Base-by-base conservation (phyloP, 345 rosid genomes). In the Eucalyptus fibrosa region DNA sequence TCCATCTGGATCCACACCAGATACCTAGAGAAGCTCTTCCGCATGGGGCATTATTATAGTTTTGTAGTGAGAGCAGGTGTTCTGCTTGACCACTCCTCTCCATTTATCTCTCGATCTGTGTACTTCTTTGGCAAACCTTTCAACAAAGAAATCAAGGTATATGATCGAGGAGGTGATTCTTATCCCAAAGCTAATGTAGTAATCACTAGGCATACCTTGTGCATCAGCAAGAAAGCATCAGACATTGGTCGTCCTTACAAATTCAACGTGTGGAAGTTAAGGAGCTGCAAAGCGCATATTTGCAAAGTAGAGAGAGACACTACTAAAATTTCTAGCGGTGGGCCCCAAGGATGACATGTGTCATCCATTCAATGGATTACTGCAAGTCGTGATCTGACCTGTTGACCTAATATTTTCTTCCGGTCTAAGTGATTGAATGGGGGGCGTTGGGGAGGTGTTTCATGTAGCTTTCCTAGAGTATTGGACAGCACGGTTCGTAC, bases 51-150 rank as follows among this genome's bases (percentile, higher is more conserved):
- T 59, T 0, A 59, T 59, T 26, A 12, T 59, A 0, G 7, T 59
- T 59, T 59, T 26, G 65, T 5, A 26, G 65, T 2, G n/a, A 59
- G n/a, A 59, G 65, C 8, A 24, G 14, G 30, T 11, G 15, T 59
- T 59, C 0, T 1, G 15, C 7, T 3, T 59, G 0, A 59, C 3
- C 62, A 4, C 32, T 0, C 8, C 17, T 60, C 0, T 60, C n/a
- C 0, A 12, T 12, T 60, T 26, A 28, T 60, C 32, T 12, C 1
- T 60, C 16, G 4, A 60, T 28, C 2, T 12, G 7, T n/a, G 3
- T 60, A 6, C 67, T 12, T 60, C n/a, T 60, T 60, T 26, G 32
- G 67, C 67, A 60, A 60, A 1, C 67, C 32, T 60, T 60, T 60
- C 15, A 60, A 12, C 67, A 60, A 60, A 60, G 67, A 60, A 60